phyloP scores from a whole-genome alignment of 768 basidiomycete species.

The Podaxis mareebaensis region DNA sequence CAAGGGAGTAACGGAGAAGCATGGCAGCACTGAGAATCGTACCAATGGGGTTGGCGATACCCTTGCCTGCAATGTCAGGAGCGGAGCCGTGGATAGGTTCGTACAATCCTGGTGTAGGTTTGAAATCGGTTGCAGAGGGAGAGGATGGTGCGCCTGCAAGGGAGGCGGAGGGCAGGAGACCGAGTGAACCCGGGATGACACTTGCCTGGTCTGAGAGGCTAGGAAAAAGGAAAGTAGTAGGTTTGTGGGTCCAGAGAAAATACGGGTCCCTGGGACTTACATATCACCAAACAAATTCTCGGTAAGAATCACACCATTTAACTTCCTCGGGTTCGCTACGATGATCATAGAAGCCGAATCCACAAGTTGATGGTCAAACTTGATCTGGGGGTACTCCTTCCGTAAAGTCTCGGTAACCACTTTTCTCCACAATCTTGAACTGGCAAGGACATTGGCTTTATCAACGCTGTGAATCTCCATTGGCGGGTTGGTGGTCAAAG shows the following conservation, averaged over 20 bases:
- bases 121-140: conserved; percentile 59
- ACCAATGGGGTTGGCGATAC: conserved; percentile 93
- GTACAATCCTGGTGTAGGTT: conserved; percentile 85
- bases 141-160: conserved; percentile 83
- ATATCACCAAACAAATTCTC: conserved; percentile 98
- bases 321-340: conserved; percentile 83
- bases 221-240: conserved; percentile 3
- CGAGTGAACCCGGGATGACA: conserved; percentile 96
- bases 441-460: conserved; percentile 98
- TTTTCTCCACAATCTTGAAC: conserved; percentile 91
- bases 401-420: conserved; percentile 84
- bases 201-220: conserved; percentile 97
- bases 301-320: conserved; percentile 94
- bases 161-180: conserved; percentile 94
- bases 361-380: conserved; percentile 88
- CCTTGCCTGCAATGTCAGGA: conserved; percentile 92
- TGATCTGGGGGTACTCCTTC: conserved; percentile 86
- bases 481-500: conserved; percentile 79
- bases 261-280: conserved; percentile 49
- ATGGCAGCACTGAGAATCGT: conserved; percentile 94
- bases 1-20: conserved; percentile 93
- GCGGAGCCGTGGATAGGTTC: conserved; percentile 97
- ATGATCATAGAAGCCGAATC: conserved; percentile 97
- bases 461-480: conserved; percentile 91
- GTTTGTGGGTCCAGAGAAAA: conserved; percentile 11